Evolutionary conservation across 257 asterid species (phyloP), one percentile per base, ranked within the genome.

Genomic region (Przewalskia tangutica): DNA sequence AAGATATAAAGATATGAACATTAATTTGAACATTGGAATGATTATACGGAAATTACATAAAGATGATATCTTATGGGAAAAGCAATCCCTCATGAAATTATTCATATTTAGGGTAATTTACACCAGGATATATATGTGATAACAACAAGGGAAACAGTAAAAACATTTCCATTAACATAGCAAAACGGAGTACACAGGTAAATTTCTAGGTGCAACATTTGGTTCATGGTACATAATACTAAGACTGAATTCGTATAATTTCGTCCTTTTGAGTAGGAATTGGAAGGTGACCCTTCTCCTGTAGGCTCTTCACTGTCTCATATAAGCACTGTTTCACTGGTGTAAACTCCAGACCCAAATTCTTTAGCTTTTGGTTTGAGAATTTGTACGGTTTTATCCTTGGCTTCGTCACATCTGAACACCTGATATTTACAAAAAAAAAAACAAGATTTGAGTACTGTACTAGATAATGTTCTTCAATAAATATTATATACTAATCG

Each of bases 221-320:
- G 73, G 42, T 34, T 34, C 50, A 5, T 13, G 23, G 2, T 13
- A 71, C 42, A 71, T 44, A 42, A 70, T 18, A 13, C 42, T 68
- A 88, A 83, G 92, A 77, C 40, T 83, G 88, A 83, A 90, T 91
- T 12, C 83, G 79, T 20, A 73, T 86, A 81, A 86, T 17, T 80
- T 90, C 90, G 32, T 89, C 93, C 17, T 73, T 89, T 78, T 86
- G 97, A 23, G 89, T 9, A 0, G 94, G 95, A 53, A 90, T 68
- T 4, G 94, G 93, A 64, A 95, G 79, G 80, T 91, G 95, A 76
- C 98, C 97, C 66, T 92, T 95, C 82, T 93, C 97, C 66, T 93
- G 96, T 75, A 95, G 92, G 85, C 97, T 91, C 86, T 86, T 95
- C 6, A 91, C 98, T 0, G 99, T 93, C 0, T 95, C 98, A 9